Percentiles rank a stretch among this genome's conserved stretches.
Evolutionary conservation across 2,329 filamentous ascomycete genomes (phyloP).

Genomic region (Sarocladium oryzae): DNA sequence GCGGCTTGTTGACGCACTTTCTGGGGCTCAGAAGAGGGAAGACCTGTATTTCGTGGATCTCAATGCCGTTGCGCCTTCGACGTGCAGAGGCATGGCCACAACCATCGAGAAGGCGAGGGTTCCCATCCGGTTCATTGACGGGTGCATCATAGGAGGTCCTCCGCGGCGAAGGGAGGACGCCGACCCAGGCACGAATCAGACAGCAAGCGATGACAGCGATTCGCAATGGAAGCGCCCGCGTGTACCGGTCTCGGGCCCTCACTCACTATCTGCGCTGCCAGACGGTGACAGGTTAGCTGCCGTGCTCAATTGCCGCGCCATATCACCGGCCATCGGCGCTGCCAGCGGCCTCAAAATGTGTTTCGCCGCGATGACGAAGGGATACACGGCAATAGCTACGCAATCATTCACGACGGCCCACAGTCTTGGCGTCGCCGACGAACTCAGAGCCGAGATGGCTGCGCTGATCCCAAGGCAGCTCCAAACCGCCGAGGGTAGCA

Average conservation of each 20-base stretch:
- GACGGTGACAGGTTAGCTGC: conserved; percentile 32
- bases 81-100: conserved; percentile 35
- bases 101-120: conserved; percentile 33
- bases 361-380: conserved; percentile 56
- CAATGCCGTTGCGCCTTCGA: conserved; percentile 58
- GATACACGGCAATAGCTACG: conserved; percentile 61
- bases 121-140: conserved; percentile 47
- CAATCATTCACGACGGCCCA: conserved; percentile 66
- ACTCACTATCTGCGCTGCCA: conserved; percentile 32
- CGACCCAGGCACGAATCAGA: conserved; percentile 14
- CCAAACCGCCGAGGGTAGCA: conserved; percentile 38
- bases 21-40: conserved; percentile 24
- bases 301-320: conserved; percentile 41
- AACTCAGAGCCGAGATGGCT: conserved; percentile 50
- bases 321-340: conserved; percentile 43
- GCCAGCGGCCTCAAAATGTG: conserved; percentile 61
- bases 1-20: conserved; percentile 46
- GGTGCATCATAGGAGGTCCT: conserved; percentile 50
- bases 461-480: conserved; percentile 40
- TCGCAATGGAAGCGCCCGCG: conserved; percentile 32
- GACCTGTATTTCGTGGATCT: conserved; percentile 58
- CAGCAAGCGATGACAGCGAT: conserved; percentile 12
- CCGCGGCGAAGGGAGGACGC: conserved; percentile 30
- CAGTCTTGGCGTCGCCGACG: conserved; percentile 52
- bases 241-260: conserved; percentile 44